phyloP scores from a whole-genome alignment of 2,329 filamentous ascomycete genomes.

The Cercospora zeae-maydis region DNA sequence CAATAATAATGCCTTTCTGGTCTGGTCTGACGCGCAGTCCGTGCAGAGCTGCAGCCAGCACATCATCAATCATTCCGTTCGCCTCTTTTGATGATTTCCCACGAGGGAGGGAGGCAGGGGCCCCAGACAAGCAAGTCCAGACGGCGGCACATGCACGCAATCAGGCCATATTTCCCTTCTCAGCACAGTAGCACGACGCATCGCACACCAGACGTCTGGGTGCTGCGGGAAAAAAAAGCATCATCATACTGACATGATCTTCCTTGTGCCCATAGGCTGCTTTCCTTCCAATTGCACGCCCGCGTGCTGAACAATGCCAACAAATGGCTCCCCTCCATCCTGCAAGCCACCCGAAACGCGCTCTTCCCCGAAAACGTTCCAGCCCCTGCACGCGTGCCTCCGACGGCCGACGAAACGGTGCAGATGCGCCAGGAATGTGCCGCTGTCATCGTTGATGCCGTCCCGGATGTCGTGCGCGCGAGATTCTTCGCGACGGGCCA shows the following conservation, averaged over 20 bases:
- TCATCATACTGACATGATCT: not conserved
- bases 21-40: constrained; percentile 1
- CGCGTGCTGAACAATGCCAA: constrained; percentile 39
- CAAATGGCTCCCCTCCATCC: constrained; percentile 45
- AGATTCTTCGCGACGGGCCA: constrained; percentile 42
- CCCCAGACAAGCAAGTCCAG: no score
- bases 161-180: constrained; percentile 19
- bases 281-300: constrained; percentile 45
- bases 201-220: not conserved
- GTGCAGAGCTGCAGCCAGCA: not conserved
- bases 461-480: constrained; percentile 47
- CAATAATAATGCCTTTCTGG: constrained; percentile 4
- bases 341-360: constrained; percentile 68
- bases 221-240: not conserved
- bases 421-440: constrained; percentile 66
- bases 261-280: constrained; percentile 37
- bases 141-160: constrained; percentile 18
- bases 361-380: constrained; percentile 84
- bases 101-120: no score
- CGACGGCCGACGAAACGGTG: constrained; percentile 59
- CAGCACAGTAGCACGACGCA: constrained; percentile 5
- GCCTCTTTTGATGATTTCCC: not conserved
- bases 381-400: constrained; percentile 46
- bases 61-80: not conserved
- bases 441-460: constrained; percentile 49